Base-by-base conservation (phyloP, 2,329 filamentous ascomycete genomes). In the Amphichorda felina region DNA sequence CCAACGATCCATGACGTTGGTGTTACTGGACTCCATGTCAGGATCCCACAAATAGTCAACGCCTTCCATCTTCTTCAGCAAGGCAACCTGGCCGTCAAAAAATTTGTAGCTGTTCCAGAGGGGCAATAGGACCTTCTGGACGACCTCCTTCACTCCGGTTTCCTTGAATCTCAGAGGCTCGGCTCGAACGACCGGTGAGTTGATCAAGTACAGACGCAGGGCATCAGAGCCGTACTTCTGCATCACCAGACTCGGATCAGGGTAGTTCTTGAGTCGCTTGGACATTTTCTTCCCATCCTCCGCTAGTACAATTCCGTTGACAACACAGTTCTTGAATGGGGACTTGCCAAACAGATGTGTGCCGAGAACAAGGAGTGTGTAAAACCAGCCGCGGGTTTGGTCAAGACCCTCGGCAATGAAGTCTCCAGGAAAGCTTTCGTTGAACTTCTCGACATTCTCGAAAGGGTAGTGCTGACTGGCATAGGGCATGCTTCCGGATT, bases 221-320 rank as follows among this genome's bases (percentile, higher is more conserved):
- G 89, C 87, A 61, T 96, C 89, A 2, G 87, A 88, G 15, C 89
- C 89, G 54, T 94, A 94, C 50, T 82, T 82, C 39, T 82, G 64
- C 70, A 95, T 91, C 45, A 96, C 75, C 35, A 86, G 64, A 38
- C 66, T 66, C 9, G 89, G 89, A 50, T 94, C 87, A 0, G 89
- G 89, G 57, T 94, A 96, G 60, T 96, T 96, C 65, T 95, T 93
- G 39, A 94, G 68, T 36, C 89, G 77, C 62, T 96, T 96, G 6
- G 87, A 94, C 89, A 96, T 96, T 68, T 96, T 96, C 68, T 94
- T 95, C 38, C 89, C 89, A 50, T 94, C 86, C 54, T 94, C 87
- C 1, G 88, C 88, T 28, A 95, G 70, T 4, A 95, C 87, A 42
- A 94, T 91, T 34, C 88, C 88, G 52, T 94, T 95, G 42, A 94